phyloP scores from a whole-genome alignment of 2,329 filamentous ascomycete species.

The Saccharata proteae region DNA sequence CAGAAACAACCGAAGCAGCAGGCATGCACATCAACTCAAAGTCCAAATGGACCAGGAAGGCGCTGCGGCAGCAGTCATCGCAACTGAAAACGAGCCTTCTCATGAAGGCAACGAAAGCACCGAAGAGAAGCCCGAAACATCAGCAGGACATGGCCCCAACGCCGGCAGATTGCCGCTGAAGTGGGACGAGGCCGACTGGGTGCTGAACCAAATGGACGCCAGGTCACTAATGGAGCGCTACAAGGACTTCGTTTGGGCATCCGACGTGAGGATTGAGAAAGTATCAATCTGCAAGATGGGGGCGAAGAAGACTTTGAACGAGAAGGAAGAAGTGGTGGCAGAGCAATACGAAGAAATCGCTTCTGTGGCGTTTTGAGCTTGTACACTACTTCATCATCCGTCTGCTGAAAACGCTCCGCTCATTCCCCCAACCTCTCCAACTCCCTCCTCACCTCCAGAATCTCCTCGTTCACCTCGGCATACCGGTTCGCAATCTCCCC shows the following conservation, averaged over 20 bases:
- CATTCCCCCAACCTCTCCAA: slow-evolving; percentile 16
- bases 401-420: slow-evolving; percentile 5
- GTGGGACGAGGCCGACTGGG: slow-evolving; percentile 7
- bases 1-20: not conserved
- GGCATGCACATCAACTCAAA: not conserved
- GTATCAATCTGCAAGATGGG: slow-evolving; percentile 83
- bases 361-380: too few species aligned
- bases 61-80: not conserved
- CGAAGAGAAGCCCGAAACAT: not conserved
- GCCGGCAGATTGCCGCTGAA: slow-evolving; percentile 6
- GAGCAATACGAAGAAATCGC: too few species aligned
- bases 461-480: slow-evolving; percentile 22
- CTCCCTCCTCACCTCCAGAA: slow-evolving; percentile 20
- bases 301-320: slow-evolving; percentile 46
- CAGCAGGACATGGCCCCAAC: not conserved
- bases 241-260: slow-evolving; percentile 58
- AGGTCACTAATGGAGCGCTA: slow-evolving; percentile 39
- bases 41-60: slow-evolving; percentile 5
- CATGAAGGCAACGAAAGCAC: not conserved
- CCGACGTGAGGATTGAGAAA: slow-evolving; percentile 52
- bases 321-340: too few species aligned
- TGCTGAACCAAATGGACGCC: slow-evolving; percentile 23
- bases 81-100: not conserved
- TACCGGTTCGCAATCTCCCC: slow-evolving; percentile 29
- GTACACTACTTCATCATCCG: not conserved